Conservation (phyloP, 176 grass and related monocot species). For the Eleusine coracana region DNA sequence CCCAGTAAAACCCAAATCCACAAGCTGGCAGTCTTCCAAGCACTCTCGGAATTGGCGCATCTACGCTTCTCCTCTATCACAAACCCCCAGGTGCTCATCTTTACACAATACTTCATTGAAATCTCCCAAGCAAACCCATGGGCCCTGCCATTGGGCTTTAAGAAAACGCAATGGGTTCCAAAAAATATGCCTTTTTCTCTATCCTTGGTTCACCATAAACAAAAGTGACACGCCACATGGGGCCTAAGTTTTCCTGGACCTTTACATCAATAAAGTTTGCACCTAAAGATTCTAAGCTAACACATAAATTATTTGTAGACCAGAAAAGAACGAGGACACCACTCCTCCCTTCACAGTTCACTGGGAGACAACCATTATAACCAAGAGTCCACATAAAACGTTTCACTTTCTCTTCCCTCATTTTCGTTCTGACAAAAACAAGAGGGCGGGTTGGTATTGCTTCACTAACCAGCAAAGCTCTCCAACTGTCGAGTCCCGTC, state of each 20-base stretch:
- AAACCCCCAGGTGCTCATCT: background rate
- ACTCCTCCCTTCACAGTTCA: background rate
- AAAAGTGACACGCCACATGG: background rate
- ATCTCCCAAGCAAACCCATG: background rate
- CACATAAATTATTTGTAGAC: fast-evolving
- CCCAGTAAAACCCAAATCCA: no score
- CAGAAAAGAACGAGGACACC: background rate
- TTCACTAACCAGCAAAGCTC: background rate
- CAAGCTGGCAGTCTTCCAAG: no score
- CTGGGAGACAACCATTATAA: background rate
- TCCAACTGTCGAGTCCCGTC: no score
- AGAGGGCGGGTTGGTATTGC: no score
- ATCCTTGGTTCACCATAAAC: background rate
- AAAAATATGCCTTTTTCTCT: fast-evolving
- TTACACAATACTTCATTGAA: background rate
- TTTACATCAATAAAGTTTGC: background rate
- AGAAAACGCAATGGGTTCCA: background rate
- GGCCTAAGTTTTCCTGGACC: background rate
- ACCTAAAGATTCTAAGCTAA: background rate
- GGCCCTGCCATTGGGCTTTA: background rate
- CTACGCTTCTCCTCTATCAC: no score
- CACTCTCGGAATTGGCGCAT: background rate
- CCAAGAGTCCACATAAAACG: background rate
- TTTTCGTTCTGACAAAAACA: background rate
- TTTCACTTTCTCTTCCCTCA: background rate